Base-by-base conservation (phyloP, 257 asterid species). In the Catharanthus roseus region DNA sequence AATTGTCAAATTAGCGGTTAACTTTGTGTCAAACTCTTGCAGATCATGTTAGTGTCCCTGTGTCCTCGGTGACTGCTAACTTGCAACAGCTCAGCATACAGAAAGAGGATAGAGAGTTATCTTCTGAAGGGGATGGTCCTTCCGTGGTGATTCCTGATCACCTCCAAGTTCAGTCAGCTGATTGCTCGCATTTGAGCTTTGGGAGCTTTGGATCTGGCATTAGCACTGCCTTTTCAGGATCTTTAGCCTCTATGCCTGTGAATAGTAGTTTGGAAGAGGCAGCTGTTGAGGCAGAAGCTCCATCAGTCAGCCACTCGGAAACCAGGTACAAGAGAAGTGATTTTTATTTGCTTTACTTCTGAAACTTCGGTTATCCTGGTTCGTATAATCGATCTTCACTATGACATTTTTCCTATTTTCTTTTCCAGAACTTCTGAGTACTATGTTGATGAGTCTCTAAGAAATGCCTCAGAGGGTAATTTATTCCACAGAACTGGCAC, bases 121-220 rank as follows among this genome's bases (percentile, higher is more conserved):
- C 82, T 67, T 73, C 83, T 56, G 92, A 87, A 65, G 88, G 72
- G 13, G 81, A 78, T 65, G 82, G 81, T 24, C 92, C 96, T 76
- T 82, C 89, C 60, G 86, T 90, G 34, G 86, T 87, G 65, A 87
- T 93, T 77, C 97, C 97, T 64, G 88, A 84, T 72, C 96, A 89
- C 79, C 84, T 93, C 81, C 96, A 85, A 84, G 91, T 85, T 72
- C 92, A 89, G 79, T 71, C 83, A 64, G 93, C 87, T 44, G 89
- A 87, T 29, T 90, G 95, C 76, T 85, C 92, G 21, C 97, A 93
- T 90, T 83, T 93, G 82, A 89, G 90, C 86, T 93, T 93, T 78
- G 97, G 98, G 74, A 90, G 92, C 84, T 90, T 89, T 76, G 86
- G 90, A 47, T 69, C 90, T 74, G 83, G 75, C 58, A 75, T 79